A percentile compares a stretch with the other conserved stretches of the same genome.
These are phyloP conservation scores for Coemansia sp. DNA, from an alignment of 192 early-diverging fungal genomes.

Conservation along the genomic window DNA sequence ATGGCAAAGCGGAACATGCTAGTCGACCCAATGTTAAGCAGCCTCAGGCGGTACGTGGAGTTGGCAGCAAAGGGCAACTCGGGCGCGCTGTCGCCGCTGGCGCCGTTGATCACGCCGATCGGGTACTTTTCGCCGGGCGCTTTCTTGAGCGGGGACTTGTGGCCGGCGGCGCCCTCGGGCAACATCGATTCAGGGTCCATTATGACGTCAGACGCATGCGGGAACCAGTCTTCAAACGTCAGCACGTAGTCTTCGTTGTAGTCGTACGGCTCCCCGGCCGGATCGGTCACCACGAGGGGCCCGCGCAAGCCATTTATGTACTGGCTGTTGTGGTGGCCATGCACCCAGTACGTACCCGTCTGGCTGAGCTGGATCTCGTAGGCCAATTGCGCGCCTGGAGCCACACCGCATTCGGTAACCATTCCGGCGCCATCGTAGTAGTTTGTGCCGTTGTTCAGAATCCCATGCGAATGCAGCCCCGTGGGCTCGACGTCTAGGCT, in stretches of 20 bases:
- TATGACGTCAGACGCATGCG: slow-evolving; percentile 20
- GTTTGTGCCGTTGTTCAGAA: slow-evolving; percentile 70
- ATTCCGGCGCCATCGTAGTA: slow-evolving; percentile 68
- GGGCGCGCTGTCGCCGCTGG: slow-evolving; percentile 54
- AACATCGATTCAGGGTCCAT: background rate
- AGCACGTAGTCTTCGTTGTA: slow-evolving; percentile 71
- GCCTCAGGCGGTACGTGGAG: slow-evolving; percentile 76
- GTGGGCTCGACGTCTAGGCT: slow-evolving; percentile 57
- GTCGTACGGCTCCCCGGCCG: slow-evolving; percentile 53
- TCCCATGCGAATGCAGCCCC: slow-evolving; percentile 70
- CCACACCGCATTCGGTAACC: slow-evolving; percentile 75
- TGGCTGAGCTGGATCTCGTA: slow-evolving; percentile 70
- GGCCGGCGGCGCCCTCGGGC: background rate
- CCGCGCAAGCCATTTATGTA: slow-evolving; percentile 78
- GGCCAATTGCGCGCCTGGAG: slow-evolving; percentile 57
- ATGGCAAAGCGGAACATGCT: slow-evolving; percentile 70
- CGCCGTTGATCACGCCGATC: slow-evolving; percentile 58
- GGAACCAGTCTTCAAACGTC: slow-evolving; percentile 71
- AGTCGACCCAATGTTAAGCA: slow-evolving; percentile 72
- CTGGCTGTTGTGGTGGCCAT: slow-evolving; percentile 66
- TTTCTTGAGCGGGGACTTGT: background rate
- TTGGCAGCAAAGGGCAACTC: slow-evolving; percentile 63
- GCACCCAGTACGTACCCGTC: slow-evolving; percentile 82
- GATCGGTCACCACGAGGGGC: slow-evolving; percentile 66
- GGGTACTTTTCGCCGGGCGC: slow-evolving; percentile 20